Evolutionary conservation across 2,329 filamentous ascomycete genomes (phyloP).

Genomic region (Arthrobotrys pseudoclavata): DNA sequence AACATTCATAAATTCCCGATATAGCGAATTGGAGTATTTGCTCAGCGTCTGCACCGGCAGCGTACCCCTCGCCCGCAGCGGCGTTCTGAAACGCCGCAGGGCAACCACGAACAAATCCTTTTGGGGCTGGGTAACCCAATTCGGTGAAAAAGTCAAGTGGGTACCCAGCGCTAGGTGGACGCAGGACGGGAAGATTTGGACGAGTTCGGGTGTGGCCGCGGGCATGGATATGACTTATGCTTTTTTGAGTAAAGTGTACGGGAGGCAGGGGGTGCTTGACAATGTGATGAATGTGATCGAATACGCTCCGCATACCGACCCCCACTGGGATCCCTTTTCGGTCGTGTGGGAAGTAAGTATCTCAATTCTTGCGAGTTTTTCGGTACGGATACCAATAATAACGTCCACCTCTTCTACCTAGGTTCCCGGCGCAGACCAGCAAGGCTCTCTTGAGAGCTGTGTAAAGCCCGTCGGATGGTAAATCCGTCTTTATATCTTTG

Average conservation of each 20-base stretch:
- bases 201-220: slow-evolving; percentile 74
- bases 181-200: slow-evolving; percentile 76
- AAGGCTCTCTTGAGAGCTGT: background rate
- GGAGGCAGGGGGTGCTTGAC: slow-evolving; percentile 63
- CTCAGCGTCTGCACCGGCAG: slow-evolving; percentile 78
- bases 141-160: slow-evolving; percentile 73
- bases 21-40: slow-evolving; percentile 70
- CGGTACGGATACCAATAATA: too few relatives aligned
- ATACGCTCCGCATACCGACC: slow-evolving; percentile 46
- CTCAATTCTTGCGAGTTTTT: background rate
- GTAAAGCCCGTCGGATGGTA: background rate
- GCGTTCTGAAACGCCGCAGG: slow-evolving; percentile 72
- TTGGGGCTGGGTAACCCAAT: slow-evolving; percentile 66
- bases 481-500: background rate
- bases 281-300: slow-evolving; percentile 63
- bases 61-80: slow-evolving; percentile 72
- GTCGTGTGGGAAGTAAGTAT: slow-evolving; percentile 29
- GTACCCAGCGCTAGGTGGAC: slow-evolving; percentile 75
- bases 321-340: slow-evolving; percentile 34
- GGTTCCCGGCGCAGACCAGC: background rate
- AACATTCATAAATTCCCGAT: slow-evolving; percentile 68
- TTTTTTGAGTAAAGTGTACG: slow-evolving; percentile 66
- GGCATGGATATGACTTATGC: slow-evolving; percentile 63
- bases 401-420: background rate
- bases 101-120: slow-evolving; percentile 77